Evolutionary conservation across 129 eudicot species (phyloP).

Genomic region (Silybum marianum): DNA sequence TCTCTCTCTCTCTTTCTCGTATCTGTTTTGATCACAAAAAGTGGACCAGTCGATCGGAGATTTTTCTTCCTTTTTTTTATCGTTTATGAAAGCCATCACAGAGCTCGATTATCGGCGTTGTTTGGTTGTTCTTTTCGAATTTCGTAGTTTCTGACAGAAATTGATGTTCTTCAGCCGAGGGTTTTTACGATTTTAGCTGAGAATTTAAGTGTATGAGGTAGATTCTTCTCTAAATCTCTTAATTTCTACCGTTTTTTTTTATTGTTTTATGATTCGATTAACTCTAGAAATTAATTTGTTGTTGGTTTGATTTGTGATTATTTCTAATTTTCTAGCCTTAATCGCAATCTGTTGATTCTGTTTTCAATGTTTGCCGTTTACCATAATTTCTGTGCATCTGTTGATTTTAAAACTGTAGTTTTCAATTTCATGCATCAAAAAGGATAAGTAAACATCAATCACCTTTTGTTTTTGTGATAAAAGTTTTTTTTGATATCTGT

Average conservation of each 20-base stretch:
- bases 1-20: slow-evolving; percentile 25
- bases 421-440: slow-evolving; percentile 9
- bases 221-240: slow-evolving; percentile 9
- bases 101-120: slow-evolving; percentile 10
- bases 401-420: slow-evolving; percentile 2
- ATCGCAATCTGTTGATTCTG: slow-evolving; percentile 2
- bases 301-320: not conserved
- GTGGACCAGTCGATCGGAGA: slow-evolving; percentile 40
- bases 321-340: not conserved
- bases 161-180: slow-evolving; percentile 8
- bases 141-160: slow-evolving; percentile 26
- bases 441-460: not conserved
- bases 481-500: not conserved
- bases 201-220: slow-evolving; percentile 25
- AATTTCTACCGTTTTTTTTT: not conserved
- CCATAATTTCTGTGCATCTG: slow-evolving; percentile 1
- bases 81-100: slow-evolving; percentile 13
- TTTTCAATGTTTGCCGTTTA: slow-evolving; percentile 24
- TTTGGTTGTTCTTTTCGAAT: slow-evolving; percentile 28
- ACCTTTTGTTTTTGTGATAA: not conserved
- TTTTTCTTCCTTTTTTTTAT: slow-evolving; percentile 4
- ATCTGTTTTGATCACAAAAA: slow-evolving; percentile 34
- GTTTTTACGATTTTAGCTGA: slow-evolving; percentile 17
- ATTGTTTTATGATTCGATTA: slow-evolving; percentile 9
- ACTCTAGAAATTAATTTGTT: slow-evolving; percentile 4